Conservation (phyloP, 2,329 filamentous ascomycete genomes). For the Lasiodiplodia hormozganensis region DNA sequence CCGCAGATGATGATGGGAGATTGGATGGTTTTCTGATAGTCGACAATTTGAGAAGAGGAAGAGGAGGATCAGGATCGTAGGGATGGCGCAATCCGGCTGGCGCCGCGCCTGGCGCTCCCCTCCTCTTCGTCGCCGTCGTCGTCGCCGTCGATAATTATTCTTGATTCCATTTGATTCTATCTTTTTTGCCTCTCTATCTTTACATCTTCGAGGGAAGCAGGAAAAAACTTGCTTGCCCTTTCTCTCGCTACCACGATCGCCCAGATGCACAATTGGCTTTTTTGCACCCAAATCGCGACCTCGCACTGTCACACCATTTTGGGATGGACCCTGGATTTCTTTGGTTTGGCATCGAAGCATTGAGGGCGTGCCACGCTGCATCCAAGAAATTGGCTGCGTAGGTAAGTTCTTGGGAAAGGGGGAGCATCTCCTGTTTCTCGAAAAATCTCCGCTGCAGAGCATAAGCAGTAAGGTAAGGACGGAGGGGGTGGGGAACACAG, state of each 20-base stretch:
- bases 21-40: background rate
- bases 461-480: slow-evolving; percentile 24
- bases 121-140: too few species aligned
- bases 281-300: background rate
- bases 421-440: background rate
- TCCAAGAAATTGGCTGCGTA: background rate
- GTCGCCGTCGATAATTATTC: too few species aligned
- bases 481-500: background rate
- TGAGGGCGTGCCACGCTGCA: background rate
- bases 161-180: too few species aligned
- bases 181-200: background rate
- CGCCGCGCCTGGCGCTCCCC: background rate
- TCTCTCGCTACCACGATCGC: background rate
- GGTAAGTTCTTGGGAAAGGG: background rate
- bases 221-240: background rate
- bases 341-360: background rate
- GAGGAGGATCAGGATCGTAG: background rate
- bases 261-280: slow-evolving; percentile 2
- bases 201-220: background rate
- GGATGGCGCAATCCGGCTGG: slow-evolving; percentile 19
- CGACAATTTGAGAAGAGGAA: background rate
- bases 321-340: background rate
- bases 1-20: background rate
- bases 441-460: slow-evolving; percentile 22
- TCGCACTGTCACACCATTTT: background rate